A percentile compares a stretch with the other conserved stretches of the same genome.
Conservation (phyloP, 176 grass and related monocot genomes). For the Ensete ventricosum region DNA sequence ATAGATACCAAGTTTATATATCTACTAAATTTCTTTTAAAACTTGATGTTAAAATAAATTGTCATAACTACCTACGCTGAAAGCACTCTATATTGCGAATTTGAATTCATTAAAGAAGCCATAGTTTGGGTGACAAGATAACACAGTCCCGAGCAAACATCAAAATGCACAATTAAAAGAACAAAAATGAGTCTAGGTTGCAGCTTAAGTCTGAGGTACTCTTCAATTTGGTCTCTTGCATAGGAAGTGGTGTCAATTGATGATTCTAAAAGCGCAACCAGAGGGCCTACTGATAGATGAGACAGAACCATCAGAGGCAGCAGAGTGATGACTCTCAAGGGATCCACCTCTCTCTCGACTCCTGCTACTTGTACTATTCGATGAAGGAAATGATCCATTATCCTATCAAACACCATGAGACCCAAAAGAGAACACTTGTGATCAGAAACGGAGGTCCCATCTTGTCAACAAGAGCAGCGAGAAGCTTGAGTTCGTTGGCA, state of each 20-base stretch:
- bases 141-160: neutral
- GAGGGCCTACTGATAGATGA: slow-evolving; percentile 59
- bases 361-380: slow-evolving; percentile 45
- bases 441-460: slow-evolving; percentile 44
- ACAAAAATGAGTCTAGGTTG: neutral
- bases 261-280: slow-evolving; percentile 44
- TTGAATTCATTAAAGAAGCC: neutral
- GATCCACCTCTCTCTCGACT: slow-evolving; percentile 52
- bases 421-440: slow-evolving; percentile 49
- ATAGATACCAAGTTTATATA: neutral
- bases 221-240: slow-evolving; percentile 32
- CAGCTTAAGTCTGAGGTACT: slow-evolving; percentile 45
- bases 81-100: neutral
- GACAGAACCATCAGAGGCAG: slow-evolving; percentile 36
- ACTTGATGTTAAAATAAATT: neutral
- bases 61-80: neutral
- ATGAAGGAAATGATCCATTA: slow-evolving; percentile 54
- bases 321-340: slow-evolving; percentile 31
- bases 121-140: neutral
- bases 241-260: slow-evolving; percentile 26
- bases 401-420: slow-evolving; percentile 43
- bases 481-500: slow-evolving; percentile 49
- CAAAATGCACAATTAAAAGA: neutral
- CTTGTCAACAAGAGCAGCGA: slow-evolving; percentile 43
- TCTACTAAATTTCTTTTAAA: neutral